A percentile compares a stretch with the other conserved stretches of the same genome.
phyloP scores from a whole-genome alignment of 495 filamentous ascomycete genomes.

The Annulohypoxylon maeteangense region DNA sequence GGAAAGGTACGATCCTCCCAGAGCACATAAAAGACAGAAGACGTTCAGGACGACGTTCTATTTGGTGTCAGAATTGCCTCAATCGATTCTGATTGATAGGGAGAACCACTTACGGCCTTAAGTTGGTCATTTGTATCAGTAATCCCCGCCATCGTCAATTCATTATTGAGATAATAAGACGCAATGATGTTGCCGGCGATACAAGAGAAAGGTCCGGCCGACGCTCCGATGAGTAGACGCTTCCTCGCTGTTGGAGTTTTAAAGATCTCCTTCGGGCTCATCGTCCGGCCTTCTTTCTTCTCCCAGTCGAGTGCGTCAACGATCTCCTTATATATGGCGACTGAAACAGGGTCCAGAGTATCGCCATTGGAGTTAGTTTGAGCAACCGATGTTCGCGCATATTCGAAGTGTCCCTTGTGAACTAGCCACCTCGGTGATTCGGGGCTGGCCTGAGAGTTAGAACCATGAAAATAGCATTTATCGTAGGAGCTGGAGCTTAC shows the following conservation, averaged over 20 bases:
- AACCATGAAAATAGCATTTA: neutral
- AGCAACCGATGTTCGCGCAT: slow-evolving; percentile 51
- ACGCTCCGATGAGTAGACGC: slow-evolving; percentile 59
- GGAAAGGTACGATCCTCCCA: slow-evolving; percentile 52
- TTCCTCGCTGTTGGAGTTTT: slow-evolving; percentile 56
- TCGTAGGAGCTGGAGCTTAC: slow-evolving; percentile 23
- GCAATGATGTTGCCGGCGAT: slow-evolving; percentile 64
- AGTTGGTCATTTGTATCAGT: slow-evolving; percentile 54
- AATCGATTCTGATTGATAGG: neutral
- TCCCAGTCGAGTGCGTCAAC: slow-evolving; percentile 58
- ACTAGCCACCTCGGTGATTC: slow-evolving; percentile 65
- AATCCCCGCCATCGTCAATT: slow-evolving; percentile 61
- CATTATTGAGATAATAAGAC: slow-evolving; percentile 59
- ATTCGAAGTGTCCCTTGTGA: slow-evolving; percentile 51
- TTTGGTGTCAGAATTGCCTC: slow-evolving; percentile 18
- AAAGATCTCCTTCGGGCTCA: slow-evolving; percentile 56
- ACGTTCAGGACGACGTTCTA: slow-evolving; percentile 58
- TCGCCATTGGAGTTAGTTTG: slow-evolving; percentile 61
- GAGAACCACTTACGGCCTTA: slow-evolving; percentile 53
- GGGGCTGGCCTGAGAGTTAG: slow-evolving; percentile 45
- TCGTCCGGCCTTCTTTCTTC: slow-evolving; percentile 53
- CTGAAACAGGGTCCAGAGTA: slow-evolving; percentile 51
- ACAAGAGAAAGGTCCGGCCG: slow-evolving; percentile 56
- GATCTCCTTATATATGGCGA: slow-evolving; percentile 58
- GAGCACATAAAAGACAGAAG: slow-evolving; percentile 53